Conservation (phyloP, 768 basidiomycete species). For the Termitomyces sp. region DNA sequence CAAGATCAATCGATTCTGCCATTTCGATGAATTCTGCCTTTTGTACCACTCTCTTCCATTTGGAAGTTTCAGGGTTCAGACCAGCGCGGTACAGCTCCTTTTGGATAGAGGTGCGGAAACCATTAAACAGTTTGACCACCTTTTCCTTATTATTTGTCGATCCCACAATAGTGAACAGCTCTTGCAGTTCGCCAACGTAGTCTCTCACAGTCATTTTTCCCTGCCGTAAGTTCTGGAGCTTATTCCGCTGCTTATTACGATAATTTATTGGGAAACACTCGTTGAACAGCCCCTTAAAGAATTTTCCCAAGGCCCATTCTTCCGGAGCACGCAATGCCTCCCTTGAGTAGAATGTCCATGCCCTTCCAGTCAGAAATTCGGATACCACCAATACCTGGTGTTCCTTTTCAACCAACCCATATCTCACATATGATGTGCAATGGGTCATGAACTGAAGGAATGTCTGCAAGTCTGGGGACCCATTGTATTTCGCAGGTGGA, state of each 20-base stretch:
- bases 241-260: constrained; percentile 17
- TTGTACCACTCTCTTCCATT: constrained; percentile 18
- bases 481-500: constrained; percentile 10
- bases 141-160: constrained; percentile 11
- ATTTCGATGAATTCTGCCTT: not conserved
- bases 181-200: constrained; percentile 24
- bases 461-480: not conserved
- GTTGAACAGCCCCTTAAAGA: not conserved
- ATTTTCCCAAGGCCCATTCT: not conserved
- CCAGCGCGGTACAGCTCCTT: constrained; percentile 17
- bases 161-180: constrained; percentile 23
- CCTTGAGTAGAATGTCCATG: not conserved
- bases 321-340: not conserved
- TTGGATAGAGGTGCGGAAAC: constrained; percentile 9
- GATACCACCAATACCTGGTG: not conserved
- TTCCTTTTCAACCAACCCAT: not conserved
- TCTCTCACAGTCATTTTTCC: constrained; percentile 17
- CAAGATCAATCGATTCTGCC: not conserved
- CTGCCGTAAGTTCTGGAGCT: constrained; percentile 19
- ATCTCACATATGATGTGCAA: constrained; percentile 10
- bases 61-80: constrained; percentile 19
- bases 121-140: too few species aligned
- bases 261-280: constrained; percentile 13
- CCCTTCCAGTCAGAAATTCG: not conserved
- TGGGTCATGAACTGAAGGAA: constrained; percentile 15